Base-by-base conservation (phyloP, 495 filamentous ascomycete species). In the Hypoxylon fuscum region DNA sequence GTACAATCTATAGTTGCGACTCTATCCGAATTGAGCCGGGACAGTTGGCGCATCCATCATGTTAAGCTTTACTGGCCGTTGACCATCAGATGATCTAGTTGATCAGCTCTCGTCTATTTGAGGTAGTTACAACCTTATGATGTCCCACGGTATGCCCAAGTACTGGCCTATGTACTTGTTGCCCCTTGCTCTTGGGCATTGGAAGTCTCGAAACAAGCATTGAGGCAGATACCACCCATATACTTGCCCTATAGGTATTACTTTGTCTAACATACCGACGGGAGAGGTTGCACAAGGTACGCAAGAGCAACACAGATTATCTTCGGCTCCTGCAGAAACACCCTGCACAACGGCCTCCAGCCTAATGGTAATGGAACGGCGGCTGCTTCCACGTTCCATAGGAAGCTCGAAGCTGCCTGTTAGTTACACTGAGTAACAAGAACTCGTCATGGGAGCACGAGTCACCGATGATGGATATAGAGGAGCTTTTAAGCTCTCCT, bases 191-290 rank as follows among this genome's bases (percentile, higher is more conserved):
- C 8, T 40, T 40, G 37, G 37, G 37, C 12, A 9, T 17, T 22
- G 56, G 38, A 46, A 47, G 45, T 43, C 21, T 61, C 42, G 29
- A 54, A 55, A 67, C 59, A 63, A 63, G 59, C 58, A 54, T 59
- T 48, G 57, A 50, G 53, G 38, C 32, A 57, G 59, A 67, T 67
- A 63, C 64, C 47, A 63, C 64, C 52, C 25, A 44, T 58, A 66
- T 67, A 67, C 64, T 62, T 67, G 59, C 53, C 53, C 31, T 63
- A 67, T 58, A 67, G 64, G 64, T 63, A 67, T 67, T 62, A 25
- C 48, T 56, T 40, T 54, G 49, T 44, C 43, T 45, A 34, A 67
- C 63, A 17, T 56, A 48, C 38, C 41, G 47, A 41, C 29, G 29
- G 38, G 40, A 32, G 31, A 67, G 37, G 59, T 67, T 29, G 51